Conservation (phyloP, 495 filamentous ascomycete species). For the Ramalina intermedia region DNA sequence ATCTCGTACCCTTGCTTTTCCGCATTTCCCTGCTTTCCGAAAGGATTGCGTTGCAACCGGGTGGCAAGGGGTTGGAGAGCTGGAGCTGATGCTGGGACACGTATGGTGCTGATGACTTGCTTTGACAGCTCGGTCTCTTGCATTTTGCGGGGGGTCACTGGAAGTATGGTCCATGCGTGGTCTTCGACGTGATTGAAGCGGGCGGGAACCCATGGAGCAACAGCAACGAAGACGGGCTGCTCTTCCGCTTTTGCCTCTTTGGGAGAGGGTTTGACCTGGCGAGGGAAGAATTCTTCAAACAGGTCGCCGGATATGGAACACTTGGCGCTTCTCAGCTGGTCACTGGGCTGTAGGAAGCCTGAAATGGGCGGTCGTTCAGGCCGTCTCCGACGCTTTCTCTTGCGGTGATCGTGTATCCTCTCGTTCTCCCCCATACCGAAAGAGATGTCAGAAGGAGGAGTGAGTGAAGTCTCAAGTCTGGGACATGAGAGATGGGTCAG, state of each 20-base stretch:
- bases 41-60: constrained; percentile 42
- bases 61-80: constrained; percentile 69
- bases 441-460: too few species aligned
- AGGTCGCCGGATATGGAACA: constrained; percentile 80
- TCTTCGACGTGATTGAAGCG: constrained; percentile 40
- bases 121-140: background rate
- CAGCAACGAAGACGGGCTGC: constrained; percentile 48
- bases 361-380: constrained; percentile 39
- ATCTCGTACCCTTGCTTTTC: constrained; percentile 49
- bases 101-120: constrained; percentile 43
- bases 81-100: constrained; percentile 67
- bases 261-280: constrained; percentile 9
- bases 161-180: constrained; percentile 70
- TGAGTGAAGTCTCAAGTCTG: too few species aligned
- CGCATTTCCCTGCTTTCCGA: constrained; percentile 27
- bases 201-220: constrained; percentile 65
- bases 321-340: constrained; percentile 74
- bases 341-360: constrained; percentile 56
- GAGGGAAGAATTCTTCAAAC: constrained; percentile 65
- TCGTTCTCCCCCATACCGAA: too few species aligned
- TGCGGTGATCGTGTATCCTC: constrained; percentile 22
- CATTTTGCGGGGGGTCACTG: constrained; percentile 35
- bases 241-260: background rate
- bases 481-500: too few species aligned
- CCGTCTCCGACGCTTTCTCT: constrained; percentile 32